Conservation (phyloP, 2,329 filamentous ascomycete species). For the Neocucurbitaria cava region DNA sequence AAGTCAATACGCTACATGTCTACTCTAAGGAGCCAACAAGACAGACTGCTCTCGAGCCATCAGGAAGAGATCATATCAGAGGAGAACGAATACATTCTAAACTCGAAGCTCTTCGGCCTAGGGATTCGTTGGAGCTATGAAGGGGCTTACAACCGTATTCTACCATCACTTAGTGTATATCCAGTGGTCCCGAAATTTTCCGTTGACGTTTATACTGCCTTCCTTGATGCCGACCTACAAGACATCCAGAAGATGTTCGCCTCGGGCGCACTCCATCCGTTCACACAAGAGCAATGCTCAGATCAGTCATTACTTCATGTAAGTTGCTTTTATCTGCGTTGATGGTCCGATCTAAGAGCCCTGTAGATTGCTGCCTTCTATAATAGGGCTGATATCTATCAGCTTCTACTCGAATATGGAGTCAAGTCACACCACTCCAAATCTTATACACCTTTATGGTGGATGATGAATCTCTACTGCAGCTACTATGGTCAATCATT, state of each 20-base stretch:
- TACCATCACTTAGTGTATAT: slow-evolving; percentile 12
- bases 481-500: too few relatives aligned
- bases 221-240: neutral
- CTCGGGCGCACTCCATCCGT: slow-evolving; percentile 13
- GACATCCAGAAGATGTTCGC: slow-evolving; percentile 11
- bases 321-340: neutral
- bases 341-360: too few relatives aligned
- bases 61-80: neutral
- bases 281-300: neutral
- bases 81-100: neutral
- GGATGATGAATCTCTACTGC: too few relatives aligned
- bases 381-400: too few relatives aligned
- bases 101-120: neutral
- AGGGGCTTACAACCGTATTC: slow-evolving; percentile 3
- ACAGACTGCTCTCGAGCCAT: too few relatives aligned
- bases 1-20: neutral
- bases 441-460: too few relatives aligned
- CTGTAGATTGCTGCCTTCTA: too few relatives aligned
- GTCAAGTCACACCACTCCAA: too few relatives aligned
- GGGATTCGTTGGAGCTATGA: slow-evolving; percentile 7
- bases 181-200: slow-evolving; percentile 5
- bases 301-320: slow-evolving; percentile 15
- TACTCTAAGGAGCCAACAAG: neutral
- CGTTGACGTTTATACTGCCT: neutral
- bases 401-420: too few relatives aligned